Evolutionary conservation across 2,329 filamentous ascomycete species (phyloP), one percentile per base, ranked within the genome.

Genomic region (Arachnomyces sp.): DNA sequence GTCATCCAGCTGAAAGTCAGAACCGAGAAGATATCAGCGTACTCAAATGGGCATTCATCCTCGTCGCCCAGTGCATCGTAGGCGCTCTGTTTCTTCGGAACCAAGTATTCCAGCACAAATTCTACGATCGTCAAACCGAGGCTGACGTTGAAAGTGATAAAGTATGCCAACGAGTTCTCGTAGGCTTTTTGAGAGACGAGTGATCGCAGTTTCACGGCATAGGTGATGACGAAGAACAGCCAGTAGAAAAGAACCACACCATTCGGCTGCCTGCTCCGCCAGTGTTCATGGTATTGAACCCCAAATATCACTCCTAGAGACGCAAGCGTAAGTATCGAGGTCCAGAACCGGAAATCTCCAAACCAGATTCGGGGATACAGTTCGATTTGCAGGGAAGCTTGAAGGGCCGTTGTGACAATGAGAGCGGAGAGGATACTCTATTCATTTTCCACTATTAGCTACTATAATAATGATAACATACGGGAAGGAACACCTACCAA

Each of bases 1-100:
- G 92, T 96, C 90, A 98, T 95, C 92, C 92, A 98, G 40, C 84
- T 82, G 62, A 98, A 98, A 0, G 90, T 95, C 34, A 98, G 74
- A 37, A 86, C 79, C 3, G 90, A 95, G 66, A 98, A 98, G 38
- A 96, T 73, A 44, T 90, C 88, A 9, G 92, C 89, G 60, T 95
- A 94, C 64, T 96, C 89, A 46, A 86, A 80, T 0, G 73, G 73
- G 45, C 80, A 84, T 62, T 85, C 81, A 50, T 84, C 76, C 31
- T 79, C 78, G 44, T 82, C 77, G 5, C 78, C 80, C 36, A 84
- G 61, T 4, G 78, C 78, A 58, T 83, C 76, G 56, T 85, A 85
- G 34, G 72, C 77, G 51, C 78, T 84, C 44, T 80, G 66, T 49
- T 77, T 78, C 63, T 89, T 90, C n/a, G 86, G 86, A 59, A 89